These are phyloP conservation scores for Grigorovia yakushimaensis DNA, from an alignment of 805 yeast species.

Conservation along the genomic window DNA sequence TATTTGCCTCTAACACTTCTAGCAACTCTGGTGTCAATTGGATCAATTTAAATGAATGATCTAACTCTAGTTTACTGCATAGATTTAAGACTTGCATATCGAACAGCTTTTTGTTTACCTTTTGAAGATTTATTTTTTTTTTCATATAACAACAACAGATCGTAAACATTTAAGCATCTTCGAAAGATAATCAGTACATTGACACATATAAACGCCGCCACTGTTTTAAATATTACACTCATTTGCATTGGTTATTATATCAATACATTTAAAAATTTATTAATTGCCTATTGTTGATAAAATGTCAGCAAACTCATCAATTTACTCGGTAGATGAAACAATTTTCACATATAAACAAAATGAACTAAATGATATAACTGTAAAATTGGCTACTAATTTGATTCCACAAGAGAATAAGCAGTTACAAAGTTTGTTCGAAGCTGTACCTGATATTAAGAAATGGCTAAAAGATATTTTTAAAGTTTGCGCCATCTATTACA, in stretches of 20 bases:
- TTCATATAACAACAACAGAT: neutral
- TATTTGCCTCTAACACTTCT: slow-evolving; percentile 22
- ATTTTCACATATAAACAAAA: neutral
- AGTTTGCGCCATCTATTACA: slow-evolving; percentile 17
- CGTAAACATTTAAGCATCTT: too few species aligned
- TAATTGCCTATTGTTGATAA: too few species aligned
- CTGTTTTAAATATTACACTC: too few species aligned
- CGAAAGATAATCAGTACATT: neutral
- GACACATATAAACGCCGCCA: neutral
- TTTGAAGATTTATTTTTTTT: neutral
- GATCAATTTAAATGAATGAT: slow-evolving; percentile 36
- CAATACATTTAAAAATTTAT: too few species aligned
- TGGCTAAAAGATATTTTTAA: slow-evolving; percentile 17
- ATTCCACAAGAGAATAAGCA: neutral
- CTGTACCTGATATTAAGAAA: slow-evolving; percentile 3
- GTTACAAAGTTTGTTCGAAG: neutral
- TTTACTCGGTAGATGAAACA: neutral
- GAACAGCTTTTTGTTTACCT: neutral
- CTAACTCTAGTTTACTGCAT: slow-evolving; percentile 16
- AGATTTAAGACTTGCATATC: slow-evolving; percentile 10
- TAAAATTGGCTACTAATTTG: neutral
- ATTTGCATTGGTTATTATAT: too few species aligned
- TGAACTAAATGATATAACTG: neutral
- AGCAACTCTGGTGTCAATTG: slow-evolving; percentile 45
- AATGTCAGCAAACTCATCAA: neutral